A percentile compares a stretch with the other conserved stretches of the same genome.
phyloP scores from a whole-genome alignment of 1,284 basidiomycete species.

The Leccinum pachyderme region DNA sequence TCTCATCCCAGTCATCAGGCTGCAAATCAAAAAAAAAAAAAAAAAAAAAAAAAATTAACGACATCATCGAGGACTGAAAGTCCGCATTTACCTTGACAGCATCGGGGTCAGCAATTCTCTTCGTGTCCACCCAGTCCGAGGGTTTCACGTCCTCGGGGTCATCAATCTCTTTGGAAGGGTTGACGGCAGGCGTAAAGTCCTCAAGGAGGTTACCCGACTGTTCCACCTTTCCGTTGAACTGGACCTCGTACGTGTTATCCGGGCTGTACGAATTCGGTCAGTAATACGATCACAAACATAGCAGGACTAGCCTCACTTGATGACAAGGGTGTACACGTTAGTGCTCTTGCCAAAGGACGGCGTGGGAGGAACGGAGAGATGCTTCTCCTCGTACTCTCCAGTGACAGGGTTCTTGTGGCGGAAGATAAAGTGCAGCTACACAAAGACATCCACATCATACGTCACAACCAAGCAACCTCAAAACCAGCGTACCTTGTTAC shows the following conservation, averaged over 20 bases:
- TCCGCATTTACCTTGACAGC: constrained; percentile 67
- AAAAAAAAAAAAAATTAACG: neutral
- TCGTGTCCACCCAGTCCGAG: constrained; percentile 88
- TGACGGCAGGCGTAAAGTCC: constrained; percentile 94
- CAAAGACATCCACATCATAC: neutral
- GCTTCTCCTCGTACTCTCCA: constrained; percentile 96
- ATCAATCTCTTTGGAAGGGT: constrained; percentile 91
- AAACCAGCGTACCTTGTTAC: constrained; percentile 63
- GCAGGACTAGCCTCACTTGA: constrained; percentile 62
- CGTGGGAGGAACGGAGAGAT: constrained; percentile 79
- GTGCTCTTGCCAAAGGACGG: constrained; percentile 88
- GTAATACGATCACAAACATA: neutral
- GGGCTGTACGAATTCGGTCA: constrained; percentile 51
- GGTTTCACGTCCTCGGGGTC: constrained; percentile 93
- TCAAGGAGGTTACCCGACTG: constrained; percentile 85
- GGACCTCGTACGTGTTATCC: constrained; percentile 92
- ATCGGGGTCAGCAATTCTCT: constrained; percentile 82
- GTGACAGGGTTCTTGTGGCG: constrained; percentile 91
- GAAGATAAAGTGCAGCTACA: constrained; percentile 95
- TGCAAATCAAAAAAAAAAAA: constrained; percentile 25
- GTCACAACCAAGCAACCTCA: constrained; percentile 1
- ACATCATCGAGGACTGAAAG: neutral
- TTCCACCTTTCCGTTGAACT: constrained; percentile 85
- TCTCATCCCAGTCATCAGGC: constrained; percentile 97
- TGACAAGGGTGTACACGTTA: constrained; percentile 89